Conservation (phyloP, 768 basidiomycete genomes). For the Suillus spraguei region DNA sequence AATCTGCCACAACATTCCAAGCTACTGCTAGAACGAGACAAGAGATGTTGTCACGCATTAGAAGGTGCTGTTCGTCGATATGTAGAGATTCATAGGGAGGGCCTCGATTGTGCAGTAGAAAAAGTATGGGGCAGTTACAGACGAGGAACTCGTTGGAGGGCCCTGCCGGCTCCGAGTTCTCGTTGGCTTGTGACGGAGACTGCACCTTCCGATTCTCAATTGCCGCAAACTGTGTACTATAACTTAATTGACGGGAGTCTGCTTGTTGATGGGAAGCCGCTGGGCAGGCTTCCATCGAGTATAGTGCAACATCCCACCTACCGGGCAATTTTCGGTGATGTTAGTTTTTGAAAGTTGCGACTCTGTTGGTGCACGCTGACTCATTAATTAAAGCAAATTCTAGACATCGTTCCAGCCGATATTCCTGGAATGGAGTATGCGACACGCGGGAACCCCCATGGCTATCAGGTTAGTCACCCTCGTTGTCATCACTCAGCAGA, state of each 20-base stretch:
- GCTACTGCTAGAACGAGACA: constrained; percentile 33
- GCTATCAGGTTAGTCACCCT: constrained; percentile 21
- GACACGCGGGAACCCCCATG: constrained; percentile 19
- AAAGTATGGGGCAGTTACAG: constrained; percentile 29
- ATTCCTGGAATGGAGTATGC: constrained; percentile 30
- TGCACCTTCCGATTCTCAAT: constrained; percentile 1
- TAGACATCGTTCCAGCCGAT: constrained; percentile 28
- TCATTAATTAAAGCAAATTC: constrained; percentile 20
- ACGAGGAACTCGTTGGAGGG: constrained; percentile 24
- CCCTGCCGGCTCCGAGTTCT: constrained; percentile 16
- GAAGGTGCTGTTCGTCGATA: constrained; percentile 15
- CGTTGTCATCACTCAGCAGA: not conserved
- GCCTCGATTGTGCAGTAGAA: constrained; percentile 22
- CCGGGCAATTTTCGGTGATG: constrained; percentile 24
- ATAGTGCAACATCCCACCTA: constrained; percentile 26
- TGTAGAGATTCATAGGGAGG: constrained; percentile 11
- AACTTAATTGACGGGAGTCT: constrained; percentile 29
- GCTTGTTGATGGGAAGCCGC: constrained; percentile 28
- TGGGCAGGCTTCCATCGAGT: constrained; percentile 25
- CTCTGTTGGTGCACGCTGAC: constrained; percentile 5
- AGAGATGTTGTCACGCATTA: constrained; percentile 30
- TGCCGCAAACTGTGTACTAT: constrained; percentile 25
- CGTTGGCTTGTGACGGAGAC: constrained; percentile 30
- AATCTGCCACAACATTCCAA: constrained; percentile 13
- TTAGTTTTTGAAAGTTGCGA: constrained; percentile 6